Evolutionary conservation across 169 alveolate genomes (phyloP).

Genomic region (Eimeria necatrix): DNA sequence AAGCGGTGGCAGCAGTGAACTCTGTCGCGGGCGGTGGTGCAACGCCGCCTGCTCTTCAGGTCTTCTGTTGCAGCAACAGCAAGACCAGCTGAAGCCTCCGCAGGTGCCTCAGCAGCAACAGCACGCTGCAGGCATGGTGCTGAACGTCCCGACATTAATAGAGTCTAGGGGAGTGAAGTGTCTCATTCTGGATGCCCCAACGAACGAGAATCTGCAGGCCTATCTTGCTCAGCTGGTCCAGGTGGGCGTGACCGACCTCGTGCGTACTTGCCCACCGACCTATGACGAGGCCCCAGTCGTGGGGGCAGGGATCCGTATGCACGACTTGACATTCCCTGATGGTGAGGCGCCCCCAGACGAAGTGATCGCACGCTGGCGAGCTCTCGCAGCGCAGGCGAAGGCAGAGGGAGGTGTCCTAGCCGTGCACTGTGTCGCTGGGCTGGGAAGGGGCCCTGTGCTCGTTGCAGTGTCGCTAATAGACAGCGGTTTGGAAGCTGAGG

Average conservation of each 20-base stretch:
- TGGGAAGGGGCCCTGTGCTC: constrained; percentile 96
- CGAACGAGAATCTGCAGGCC: constrained; percentile 88
- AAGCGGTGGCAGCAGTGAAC: constrained; percentile 69
- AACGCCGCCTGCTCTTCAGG: constrained; percentile 1
- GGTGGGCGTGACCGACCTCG: constrained; percentile 91
- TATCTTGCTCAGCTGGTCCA: constrained; percentile 90
- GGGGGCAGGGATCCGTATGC: constrained; percentile 87
- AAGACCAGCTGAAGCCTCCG: not conserved
- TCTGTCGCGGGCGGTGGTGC: constrained; percentile 71
- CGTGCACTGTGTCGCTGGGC: constrained; percentile 96
- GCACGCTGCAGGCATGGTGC: constrained; percentile 75
- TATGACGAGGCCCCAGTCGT: constrained; percentile 88
- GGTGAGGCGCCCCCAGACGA: constrained; percentile 95
- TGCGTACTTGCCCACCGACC: constrained; percentile 94
- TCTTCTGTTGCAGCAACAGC: constrained; percentile 61
- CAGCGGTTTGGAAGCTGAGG: constrained; percentile 93
- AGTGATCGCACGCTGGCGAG: constrained; percentile 91
- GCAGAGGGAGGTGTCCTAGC: constrained; percentile 90
- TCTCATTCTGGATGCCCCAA: constrained; percentile 94
- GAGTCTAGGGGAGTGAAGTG: constrained; percentile 91
- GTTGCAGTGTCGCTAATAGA: constrained; percentile 94
- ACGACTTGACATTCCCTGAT: constrained; percentile 92
- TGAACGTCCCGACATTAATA: constrained; percentile 93
- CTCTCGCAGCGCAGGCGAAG: constrained; percentile 59
- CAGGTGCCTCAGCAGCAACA: constrained; percentile 54